Evolutionary conservation across 257 asterid genomes (phyloP).

Genomic region (Solanum pinnatisectum): DNA sequence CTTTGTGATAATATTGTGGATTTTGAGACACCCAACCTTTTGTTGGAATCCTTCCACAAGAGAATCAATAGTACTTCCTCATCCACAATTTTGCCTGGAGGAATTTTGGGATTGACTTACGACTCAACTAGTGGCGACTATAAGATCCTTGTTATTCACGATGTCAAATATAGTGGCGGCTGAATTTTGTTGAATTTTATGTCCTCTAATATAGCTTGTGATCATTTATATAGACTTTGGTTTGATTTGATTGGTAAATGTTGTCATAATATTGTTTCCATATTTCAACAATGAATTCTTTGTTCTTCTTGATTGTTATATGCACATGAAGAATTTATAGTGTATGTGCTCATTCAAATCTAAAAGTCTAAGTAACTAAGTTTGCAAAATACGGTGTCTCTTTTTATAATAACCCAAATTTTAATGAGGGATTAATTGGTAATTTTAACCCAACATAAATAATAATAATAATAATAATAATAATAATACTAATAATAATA

Average conservation of each 20-base stretch:
- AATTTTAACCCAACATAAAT: background rate
- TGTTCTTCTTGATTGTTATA: background rate
- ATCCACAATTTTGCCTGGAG: background rate
- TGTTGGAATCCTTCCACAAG: background rate
- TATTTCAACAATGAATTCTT: background rate
- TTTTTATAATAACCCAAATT: background rate
- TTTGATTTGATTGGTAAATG: background rate
- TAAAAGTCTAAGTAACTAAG: background rate
- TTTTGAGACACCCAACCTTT: background rate
- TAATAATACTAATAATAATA: background rate
- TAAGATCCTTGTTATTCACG: background rate
- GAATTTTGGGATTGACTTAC: background rate
- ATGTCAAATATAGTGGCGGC: background rate
- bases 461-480: too few species aligned
- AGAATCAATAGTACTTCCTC: background rate
- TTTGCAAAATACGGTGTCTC: background rate
- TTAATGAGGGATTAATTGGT: background rate
- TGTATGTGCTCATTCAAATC: background rate
- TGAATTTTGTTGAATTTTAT: background rate
- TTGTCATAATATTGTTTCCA: background rate
- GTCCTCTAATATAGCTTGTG: background rate
- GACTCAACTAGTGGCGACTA: background rate
- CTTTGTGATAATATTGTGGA: background rate
- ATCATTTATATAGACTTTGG: background rate
- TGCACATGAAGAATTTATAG: background rate